phyloP scores from a whole-genome alignment of 176 grass and related monocot species.

The Carex cristatella region DNA sequence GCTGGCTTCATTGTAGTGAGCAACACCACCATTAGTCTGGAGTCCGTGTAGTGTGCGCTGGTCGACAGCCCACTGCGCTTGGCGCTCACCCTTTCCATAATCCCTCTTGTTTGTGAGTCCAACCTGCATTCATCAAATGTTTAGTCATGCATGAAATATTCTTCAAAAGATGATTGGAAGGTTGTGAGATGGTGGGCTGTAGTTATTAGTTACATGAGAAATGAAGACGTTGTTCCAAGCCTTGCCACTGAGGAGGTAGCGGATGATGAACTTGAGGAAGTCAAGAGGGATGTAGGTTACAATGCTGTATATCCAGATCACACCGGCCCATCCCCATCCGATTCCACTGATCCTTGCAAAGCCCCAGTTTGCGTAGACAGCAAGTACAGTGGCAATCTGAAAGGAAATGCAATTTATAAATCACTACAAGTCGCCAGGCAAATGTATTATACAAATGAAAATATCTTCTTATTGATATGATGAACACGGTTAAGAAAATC shows the following conservation, averaged over 20 bases:
- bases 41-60: slow-evolving; percentile 79
- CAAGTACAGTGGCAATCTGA: slow-evolving; percentile 63
- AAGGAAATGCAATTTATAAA: background rate
- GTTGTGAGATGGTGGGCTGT: background rate
- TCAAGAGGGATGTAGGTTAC: slow-evolving; percentile 91
- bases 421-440: background rate
- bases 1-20: slow-evolving; percentile 38
- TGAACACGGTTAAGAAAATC: background rate
- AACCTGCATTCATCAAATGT: slow-evolving; percentile 28
- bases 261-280: slow-evolving; percentile 89
- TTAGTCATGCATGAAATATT: background rate
- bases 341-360: slow-evolving; percentile 84
- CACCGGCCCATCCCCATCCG: slow-evolving; percentile 78
- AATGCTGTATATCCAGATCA: slow-evolving; percentile 82
- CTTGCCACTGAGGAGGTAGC: slow-evolving; percentile 73
- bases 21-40: slow-evolving; percentile 22
- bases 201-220: slow-evolving; percentile 34
- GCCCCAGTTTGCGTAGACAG: slow-evolving; percentile 76
- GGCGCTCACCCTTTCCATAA: slow-evolving; percentile 73
- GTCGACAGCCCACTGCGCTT: slow-evolving; percentile 90
- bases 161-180: background rate
- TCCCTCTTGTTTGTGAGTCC: slow-evolving; percentile 70
- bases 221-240: slow-evolving; percentile 68
- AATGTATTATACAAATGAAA: background rate
- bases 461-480: background rate